Evolutionary conservation across 2,329 filamentous ascomycete species (phyloP).

Genomic region (Xylogone sp.): DNA sequence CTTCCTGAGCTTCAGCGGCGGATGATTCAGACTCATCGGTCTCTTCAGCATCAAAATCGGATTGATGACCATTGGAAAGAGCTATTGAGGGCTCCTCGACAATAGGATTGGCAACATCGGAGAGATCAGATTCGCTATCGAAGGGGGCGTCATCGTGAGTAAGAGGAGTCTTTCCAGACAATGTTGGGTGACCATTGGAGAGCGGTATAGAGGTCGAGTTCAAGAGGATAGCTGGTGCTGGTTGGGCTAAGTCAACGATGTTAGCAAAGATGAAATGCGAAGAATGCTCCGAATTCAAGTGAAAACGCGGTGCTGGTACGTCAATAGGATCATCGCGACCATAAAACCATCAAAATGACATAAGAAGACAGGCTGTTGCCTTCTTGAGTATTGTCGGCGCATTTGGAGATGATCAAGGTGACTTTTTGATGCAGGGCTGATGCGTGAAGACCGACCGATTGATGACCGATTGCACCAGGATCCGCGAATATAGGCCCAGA

Average conservation of each 20-base stretch:
- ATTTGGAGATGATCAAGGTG: conserved; percentile 19
- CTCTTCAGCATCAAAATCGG: conserved; percentile 26
- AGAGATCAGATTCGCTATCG: conserved; percentile 72
- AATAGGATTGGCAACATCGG: conserved; percentile 61
- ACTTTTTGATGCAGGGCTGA: conserved; percentile 20
- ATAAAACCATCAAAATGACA: conserved; percentile 11
- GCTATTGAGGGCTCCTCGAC: conserved; percentile 46
- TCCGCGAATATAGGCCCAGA: not conserved
- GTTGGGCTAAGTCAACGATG: conserved; percentile 51
- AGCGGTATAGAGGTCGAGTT: conserved; percentile 59
- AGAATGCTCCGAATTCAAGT: conserved; percentile 13
- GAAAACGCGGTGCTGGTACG: conserved; percentile 5
- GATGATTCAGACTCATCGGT: conserved; percentile 26
- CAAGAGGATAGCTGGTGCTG: conserved; percentile 57
- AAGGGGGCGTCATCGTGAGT: conserved; percentile 39
- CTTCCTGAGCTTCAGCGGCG: conserved; percentile 40
- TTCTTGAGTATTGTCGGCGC: conserved; percentile 22
- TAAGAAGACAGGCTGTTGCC: conserved; percentile 5
- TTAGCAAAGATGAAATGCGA: conserved; percentile 35
- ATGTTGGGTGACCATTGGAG: conserved; percentile 63
- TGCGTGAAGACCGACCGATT: conserved; percentile 20
- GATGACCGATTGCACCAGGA: conserved; percentile 5
- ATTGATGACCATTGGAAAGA: conserved; percentile 35
- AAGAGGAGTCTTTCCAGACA: conserved; percentile 42
- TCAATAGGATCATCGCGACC: conserved; percentile 19